phyloP scores from a whole-genome alignment of 2,329 filamentous ascomycete genomes.

The Saccharata proteae region DNA sequence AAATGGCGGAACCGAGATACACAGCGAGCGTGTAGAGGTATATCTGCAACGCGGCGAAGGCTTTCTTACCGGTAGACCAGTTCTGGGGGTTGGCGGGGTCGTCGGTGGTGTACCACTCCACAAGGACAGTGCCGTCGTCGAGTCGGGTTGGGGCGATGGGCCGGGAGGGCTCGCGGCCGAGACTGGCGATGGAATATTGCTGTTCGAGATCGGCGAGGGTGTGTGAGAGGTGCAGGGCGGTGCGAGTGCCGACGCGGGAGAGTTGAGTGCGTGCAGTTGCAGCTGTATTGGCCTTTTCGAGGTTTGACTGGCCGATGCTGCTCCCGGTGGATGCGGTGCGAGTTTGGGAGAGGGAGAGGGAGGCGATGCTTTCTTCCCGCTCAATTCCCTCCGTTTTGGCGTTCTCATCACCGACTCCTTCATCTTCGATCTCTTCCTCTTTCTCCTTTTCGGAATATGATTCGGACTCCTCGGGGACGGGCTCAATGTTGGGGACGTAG shows the following conservation, averaged over 20 bases:
- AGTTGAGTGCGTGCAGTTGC: constrained; percentile 16
- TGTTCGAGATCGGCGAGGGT: constrained; percentile 29
- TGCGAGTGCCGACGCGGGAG: constrained; percentile 24
- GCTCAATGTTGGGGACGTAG: constrained; percentile 3
- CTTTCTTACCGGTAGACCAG: constrained; percentile 9
- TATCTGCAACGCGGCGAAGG: constrained; percentile 26
- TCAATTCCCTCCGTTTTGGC: background rate
- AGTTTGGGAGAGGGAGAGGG: too few species aligned
- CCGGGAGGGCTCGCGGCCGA: constrained; percentile 23
- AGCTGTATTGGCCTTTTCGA: constrained; percentile 19
- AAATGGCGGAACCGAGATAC: constrained; percentile 42
- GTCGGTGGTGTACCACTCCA: constrained; percentile 33
- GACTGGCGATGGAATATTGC: constrained; percentile 18
- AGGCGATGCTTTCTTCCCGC: too few species aligned
- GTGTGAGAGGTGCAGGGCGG: constrained; percentile 22
- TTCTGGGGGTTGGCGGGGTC: constrained; percentile 14
- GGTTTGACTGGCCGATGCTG: constrained; percentile 14
- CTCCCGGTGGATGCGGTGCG: constrained; percentile 8
- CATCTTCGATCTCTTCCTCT: too few species aligned
- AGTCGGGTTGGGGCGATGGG: constrained; percentile 23
- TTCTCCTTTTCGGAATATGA: background rate
- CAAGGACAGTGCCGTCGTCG: constrained; percentile 25
- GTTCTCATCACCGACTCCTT: background rate
- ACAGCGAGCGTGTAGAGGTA: constrained; percentile 48
- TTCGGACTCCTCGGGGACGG: constrained; percentile 1